These are phyloP conservation scores for Caryopteris hybrid DNA, from an alignment of 305 asterid genomes.

Conservation along the genomic window DNA sequence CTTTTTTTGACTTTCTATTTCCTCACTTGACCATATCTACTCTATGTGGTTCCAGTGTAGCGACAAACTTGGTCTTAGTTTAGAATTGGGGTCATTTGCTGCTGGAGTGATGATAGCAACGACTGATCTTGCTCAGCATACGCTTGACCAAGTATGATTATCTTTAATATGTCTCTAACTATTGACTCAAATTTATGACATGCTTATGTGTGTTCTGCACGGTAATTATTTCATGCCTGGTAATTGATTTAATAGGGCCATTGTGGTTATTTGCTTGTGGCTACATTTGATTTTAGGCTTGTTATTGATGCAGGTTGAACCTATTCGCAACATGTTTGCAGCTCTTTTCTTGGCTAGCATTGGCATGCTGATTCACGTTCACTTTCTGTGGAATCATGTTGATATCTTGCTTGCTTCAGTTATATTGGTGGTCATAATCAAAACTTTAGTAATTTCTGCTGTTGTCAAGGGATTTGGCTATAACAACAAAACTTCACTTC, in stretches of 20 bases:
- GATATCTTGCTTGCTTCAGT: slow-evolving; percentile 97
- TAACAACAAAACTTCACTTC: slow-evolving; percentile 90
- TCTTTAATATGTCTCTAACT: neutral
- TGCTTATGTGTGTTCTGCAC: neutral
- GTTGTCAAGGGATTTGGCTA: slow-evolving; percentile 98
- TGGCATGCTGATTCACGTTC: slow-evolving; percentile 99
- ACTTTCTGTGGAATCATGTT: slow-evolving; percentile 97
- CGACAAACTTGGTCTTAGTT: slow-evolving; percentile 96
- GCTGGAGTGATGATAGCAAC: slow-evolving; percentile 99
- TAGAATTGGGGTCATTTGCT: slow-evolving; percentile 98
- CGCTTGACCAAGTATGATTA: slow-evolving; percentile 83
- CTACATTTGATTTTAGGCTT: slow-evolving; percentile 27
- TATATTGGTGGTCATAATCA: slow-evolving; percentile 79
- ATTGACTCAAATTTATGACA: neutral
- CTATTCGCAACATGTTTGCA: slow-evolving; percentile 97
- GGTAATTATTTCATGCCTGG: too few species aligned
- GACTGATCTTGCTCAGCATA: slow-evolving; percentile 96
- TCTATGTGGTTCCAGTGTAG: slow-evolving; percentile 73
- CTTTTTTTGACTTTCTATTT: neutral
- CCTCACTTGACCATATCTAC: slow-evolving; percentile 15
- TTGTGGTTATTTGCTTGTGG: slow-evolving; percentile 7
- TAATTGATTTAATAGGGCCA: neutral
- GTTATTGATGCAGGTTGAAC: slow-evolving; percentile 74
- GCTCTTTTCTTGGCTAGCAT: slow-evolving; percentile 99
- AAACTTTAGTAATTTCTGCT: slow-evolving; percentile 78